Evolutionary conservation across 495 filamentous ascomycete genomes (phyloP).

Genomic region (Hypoxylon crocopeplum): DNA sequence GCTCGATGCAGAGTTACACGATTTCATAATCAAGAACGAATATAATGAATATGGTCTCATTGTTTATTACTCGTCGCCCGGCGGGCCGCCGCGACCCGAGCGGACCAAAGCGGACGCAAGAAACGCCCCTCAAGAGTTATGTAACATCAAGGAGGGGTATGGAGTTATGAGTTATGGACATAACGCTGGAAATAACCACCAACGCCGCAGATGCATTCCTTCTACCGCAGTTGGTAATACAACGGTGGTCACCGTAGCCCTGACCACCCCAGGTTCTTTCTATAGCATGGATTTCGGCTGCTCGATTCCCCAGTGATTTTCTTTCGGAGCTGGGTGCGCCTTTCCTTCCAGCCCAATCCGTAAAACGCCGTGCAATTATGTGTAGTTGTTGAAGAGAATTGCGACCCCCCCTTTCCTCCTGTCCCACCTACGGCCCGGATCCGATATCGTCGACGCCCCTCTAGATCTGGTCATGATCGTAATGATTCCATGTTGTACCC

Average conservation of each 20-base stretch:
- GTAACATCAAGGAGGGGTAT: constrained; percentile 37
- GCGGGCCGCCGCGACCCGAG: constrained; percentile 14
- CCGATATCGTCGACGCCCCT: not conserved
- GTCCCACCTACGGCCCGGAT: not conserved
- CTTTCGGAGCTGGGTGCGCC: constrained; percentile 11
- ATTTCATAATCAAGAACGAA: constrained; percentile 9
- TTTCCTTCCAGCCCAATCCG: constrained; percentile 19
- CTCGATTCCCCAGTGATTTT: constrained; percentile 9
- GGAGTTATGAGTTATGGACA: constrained; percentile 28
- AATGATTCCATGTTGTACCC: constrained; percentile 46
- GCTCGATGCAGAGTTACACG: too few species aligned
- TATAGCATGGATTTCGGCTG: constrained; percentile 33
- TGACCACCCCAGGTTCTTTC: constrained; percentile 17
- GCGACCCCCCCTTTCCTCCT: not conserved
- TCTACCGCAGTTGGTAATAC: constrained; percentile 34
- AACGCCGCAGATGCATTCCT: constrained; percentile 39
- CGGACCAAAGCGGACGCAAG: constrained; percentile 1
- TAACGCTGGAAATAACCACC: constrained; percentile 39
- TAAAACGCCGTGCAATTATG: constrained; percentile 35
- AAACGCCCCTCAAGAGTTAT: constrained; percentile 19
- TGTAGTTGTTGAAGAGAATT: constrained; percentile 21
- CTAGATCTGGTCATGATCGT: constrained; percentile 23
- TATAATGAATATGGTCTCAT: constrained; percentile 23
- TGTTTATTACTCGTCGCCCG: constrained; percentile 12
- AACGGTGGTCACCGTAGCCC: constrained; percentile 11